A percentile compares a stretch with the other conserved stretches of the same genome.
phyloP scores from a whole-genome alignment of 2,329 filamentous ascomycete genomes.

The Hypoxylon sp. region DNA sequence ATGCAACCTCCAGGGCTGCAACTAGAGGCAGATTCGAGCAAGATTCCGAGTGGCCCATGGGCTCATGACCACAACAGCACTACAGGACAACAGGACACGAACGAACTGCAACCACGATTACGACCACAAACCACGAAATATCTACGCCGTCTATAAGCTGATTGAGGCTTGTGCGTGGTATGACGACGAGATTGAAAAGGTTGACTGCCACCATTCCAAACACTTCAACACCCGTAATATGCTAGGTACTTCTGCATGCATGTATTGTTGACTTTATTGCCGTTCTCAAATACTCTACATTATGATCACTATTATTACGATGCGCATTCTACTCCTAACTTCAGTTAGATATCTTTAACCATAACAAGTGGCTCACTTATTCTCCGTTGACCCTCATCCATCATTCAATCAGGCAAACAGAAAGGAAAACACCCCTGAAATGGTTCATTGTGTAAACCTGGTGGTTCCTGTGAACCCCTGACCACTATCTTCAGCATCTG shows the following conservation, averaged over 20 bases:
- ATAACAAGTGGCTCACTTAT: conserved; percentile 31
- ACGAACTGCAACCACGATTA: background rate
- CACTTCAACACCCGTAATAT: background rate
- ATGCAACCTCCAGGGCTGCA: conserved; percentile 2
- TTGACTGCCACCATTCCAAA: background rate
- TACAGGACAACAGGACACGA: too few species aligned
- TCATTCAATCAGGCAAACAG: conserved; percentile 29
- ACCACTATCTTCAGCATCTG: conserved; percentile 34
- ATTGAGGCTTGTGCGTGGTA: conserved; percentile 42
- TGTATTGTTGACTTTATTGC: conserved; percentile 1
- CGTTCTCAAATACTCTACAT: conserved; percentile 23
- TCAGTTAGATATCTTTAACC: conserved; percentile 8
- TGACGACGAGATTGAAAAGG: conserved; percentile 30
- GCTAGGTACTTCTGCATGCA: background rate
- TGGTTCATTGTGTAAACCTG: conserved; percentile 21
- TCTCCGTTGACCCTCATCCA: conserved; percentile 25
- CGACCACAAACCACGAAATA: background rate
- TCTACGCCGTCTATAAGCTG: conserved; percentile 20
- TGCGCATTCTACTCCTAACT: conserved; percentile 28
- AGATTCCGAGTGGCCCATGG: conserved; percentile 32
- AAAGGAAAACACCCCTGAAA: conserved; percentile 26
- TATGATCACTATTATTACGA: conserved; percentile 39
- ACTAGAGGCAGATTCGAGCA: conserved; percentile 17
- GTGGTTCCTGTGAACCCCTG: conserved; percentile 31
- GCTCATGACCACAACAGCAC: conserved; percentile 24